Evolutionary conservation across 1,284 basidiomycete genomes (phyloP), one percentile per base, ranked within the genome.

Genomic region (Tylopilus sp.): DNA sequence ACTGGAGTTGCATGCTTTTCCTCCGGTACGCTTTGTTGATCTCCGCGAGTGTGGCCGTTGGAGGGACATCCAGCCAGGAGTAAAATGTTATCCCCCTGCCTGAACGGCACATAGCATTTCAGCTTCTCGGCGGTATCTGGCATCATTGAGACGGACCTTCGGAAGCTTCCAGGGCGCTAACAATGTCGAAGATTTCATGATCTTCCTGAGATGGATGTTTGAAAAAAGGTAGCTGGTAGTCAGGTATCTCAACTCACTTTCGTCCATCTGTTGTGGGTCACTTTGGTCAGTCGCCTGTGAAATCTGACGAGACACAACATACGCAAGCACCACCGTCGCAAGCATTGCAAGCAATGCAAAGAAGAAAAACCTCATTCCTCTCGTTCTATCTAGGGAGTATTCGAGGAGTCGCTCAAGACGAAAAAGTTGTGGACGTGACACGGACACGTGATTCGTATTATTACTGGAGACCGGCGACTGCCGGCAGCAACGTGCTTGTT

Each of bases 151-250:
- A 55, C 64, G 40, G 47, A 83, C 91, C 94, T 75, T 96, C 93
- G 2, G 89, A 75, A 1, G 74, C 71, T 70, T 96, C 86, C 29
- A 97, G 70, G 6, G 81, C 89, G 55, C 81, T 81, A 49, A 97
- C 93, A n/a, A 97, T 77, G 71, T 97, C 94, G 63, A 97, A 97
- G 46, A 97, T 94, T 70, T 97, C 94, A 74, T 94, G 79, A 72
- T 95, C 92, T 69, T 93, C 87, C 84, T 92, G 58, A 48, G 29
- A 50, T 35, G 23, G 11, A 50, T 21, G 39, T 45, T 26, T 41
- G 44, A 51, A 42, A 50, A 39, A 43, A 18, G 51, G 49, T 54
- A 16, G 51, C 45, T 54, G 28, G 28, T 33, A 37, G 34, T 23
- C 15, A 44, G 45, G 6, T 18, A 26, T 29, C n/a, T 9, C 23